Conservation (phyloP, 2,329 filamentous ascomycete species). For the Aspergillus tamarii region DNA sequence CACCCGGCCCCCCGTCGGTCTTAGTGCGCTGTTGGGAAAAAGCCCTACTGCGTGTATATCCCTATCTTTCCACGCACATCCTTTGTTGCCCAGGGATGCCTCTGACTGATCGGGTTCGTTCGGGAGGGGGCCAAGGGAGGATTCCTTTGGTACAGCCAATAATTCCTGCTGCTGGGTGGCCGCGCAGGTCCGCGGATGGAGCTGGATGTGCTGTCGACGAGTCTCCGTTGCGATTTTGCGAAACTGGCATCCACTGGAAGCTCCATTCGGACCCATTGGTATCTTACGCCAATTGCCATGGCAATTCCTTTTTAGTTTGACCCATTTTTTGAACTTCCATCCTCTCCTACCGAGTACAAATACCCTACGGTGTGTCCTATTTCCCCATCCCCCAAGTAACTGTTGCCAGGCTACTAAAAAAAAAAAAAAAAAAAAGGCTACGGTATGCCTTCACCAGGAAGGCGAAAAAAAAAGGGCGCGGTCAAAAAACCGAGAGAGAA, state of each 20-base stretch:
- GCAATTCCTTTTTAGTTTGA: background rate
- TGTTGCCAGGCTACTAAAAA: background rate
- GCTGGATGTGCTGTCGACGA: constrained; percentile 16
- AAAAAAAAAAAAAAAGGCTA: background rate
- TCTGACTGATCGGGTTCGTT: constrained; percentile 25
- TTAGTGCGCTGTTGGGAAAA: constrained; percentile 33
- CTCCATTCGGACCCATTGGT: constrained; percentile 15
- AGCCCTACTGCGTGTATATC: constrained; percentile 30
- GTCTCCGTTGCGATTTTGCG: constrained; percentile 2
- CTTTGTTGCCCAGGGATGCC: constrained; percentile 12
- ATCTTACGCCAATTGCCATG: constrained; percentile 8
- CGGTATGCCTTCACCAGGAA: background rate
- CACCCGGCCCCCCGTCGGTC: constrained; percentile 33
- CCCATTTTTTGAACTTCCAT: background rate
- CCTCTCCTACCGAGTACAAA: background rate
- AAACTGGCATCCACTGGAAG: constrained; percentile 20
- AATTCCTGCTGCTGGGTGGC: constrained; percentile 5
- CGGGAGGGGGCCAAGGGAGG: constrained; percentile 24
- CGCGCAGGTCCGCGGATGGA: constrained; percentile 19
- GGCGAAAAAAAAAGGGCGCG: background rate
- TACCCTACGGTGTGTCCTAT: background rate
- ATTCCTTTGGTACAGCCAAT: constrained; percentile 24
- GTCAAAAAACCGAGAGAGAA: constrained; percentile 13
- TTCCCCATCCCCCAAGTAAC: background rate
- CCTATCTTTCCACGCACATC: constrained; percentile 18